Conservation (phyloP, 169 alveolate genomes). For the Sarcocystis neurona region DNA sequence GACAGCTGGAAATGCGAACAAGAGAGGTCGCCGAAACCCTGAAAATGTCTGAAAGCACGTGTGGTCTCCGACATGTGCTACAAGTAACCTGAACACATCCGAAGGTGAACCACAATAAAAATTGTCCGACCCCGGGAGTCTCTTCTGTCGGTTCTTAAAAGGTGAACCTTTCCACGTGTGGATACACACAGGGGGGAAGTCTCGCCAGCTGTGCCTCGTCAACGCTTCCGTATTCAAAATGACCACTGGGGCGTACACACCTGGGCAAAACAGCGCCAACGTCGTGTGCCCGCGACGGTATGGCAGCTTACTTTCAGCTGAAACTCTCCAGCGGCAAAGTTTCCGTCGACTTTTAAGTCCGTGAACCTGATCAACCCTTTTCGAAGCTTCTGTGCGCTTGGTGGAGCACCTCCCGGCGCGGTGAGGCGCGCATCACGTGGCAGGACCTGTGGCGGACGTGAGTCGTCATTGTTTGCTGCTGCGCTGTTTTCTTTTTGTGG, state of each 20-base stretch:
- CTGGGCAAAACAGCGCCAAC: background rate
- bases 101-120: background rate
- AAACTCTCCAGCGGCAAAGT: too few species aligned
- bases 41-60: background rate
- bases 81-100: background rate
- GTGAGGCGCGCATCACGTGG: background rate
- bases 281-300: too few species aligned
- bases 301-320: too few species aligned
- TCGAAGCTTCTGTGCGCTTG: too few species aligned
- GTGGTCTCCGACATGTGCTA: background rate
- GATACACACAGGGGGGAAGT: background rate
- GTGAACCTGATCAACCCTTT: too few species aligned
- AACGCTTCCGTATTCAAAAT: background rate
- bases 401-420: background rate
- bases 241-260: background rate
- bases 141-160: background rate
- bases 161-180: background rate
- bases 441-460: background rate
- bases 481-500: background rate
- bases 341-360: too few species aligned
- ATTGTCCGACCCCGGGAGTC: background rate
- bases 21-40: background rate
- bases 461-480: background rate
- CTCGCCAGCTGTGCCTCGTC: background rate
- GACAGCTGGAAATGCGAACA: slow-evolving; percentile 2